Base-by-base conservation (phyloP, 352 stramenopile genomes). In the Blastocystis sp. region DNA sequence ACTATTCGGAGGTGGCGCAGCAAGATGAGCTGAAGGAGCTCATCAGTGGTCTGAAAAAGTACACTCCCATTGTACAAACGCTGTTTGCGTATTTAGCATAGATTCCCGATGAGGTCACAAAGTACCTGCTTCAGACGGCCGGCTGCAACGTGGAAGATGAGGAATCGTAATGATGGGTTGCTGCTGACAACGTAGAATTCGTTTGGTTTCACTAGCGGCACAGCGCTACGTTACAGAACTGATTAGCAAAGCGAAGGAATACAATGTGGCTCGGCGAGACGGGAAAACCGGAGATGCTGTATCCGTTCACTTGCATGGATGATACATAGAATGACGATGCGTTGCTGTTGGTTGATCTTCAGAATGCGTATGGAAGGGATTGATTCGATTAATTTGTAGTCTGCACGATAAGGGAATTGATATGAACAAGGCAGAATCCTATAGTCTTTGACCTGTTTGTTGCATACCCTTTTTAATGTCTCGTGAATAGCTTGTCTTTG, bases 71-170 rank as follows among this genome's bases (percentile, higher is more conserved):
- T 36, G 67, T 78, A 44, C 18, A 24, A n/a, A 36, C 21, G 7
- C 42, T 14, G 67, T 11, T 24, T 4, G 4, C n/a, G 7, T 16
- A 2, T 63, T n/a, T 56, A 57, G 16, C 21, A 14, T 78, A 78
- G 67, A 78, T 78, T 78, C 67, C 67, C 21, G 67, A 78, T 59
- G 67, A 78, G 57, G 49, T 78, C 11, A 78, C 67, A 78, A 78
- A 78, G 38, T 78, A 78, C 18, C 29, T 78, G 1, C 49, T 78
- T 14, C 67, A 78, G 67, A 59, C 67, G n/a, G 24, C 42, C 8
- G 67, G 67, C 36, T 78, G 67, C 67, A 51, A 78, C 36, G 21
- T 78, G 14, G 44, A 48, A 44, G 67, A 78, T 61, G 67, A 78
- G 40, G 29, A 42, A 40, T 78, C 67, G 67, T 78, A 42, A 9